phyloP scores from a whole-genome alignment of 805 yeast genomes.

The Monosporozyma solicola region DNA sequence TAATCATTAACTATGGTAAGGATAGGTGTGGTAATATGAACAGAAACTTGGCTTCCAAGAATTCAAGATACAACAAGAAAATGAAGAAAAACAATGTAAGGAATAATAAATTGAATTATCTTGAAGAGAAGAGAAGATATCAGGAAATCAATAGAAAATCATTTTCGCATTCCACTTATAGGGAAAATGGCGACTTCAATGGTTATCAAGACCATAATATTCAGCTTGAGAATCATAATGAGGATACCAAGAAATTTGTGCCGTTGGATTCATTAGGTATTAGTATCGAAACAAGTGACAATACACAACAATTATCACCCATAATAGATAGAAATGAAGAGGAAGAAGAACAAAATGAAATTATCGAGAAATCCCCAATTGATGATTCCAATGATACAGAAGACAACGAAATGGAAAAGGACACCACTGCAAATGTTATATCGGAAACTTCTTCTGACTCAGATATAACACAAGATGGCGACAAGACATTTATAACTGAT shows the following conservation, averaged over 20 bases:
- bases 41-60: constrained; percentile 36
- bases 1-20: constrained; percentile 61
- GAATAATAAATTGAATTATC: constrained; percentile 18
- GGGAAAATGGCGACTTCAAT: background rate
- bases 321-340: background rate
- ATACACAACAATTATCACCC: background rate
- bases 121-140: constrained; percentile 27
- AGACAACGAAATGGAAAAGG: background rate
- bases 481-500: background rate
- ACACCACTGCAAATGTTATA: constrained; percentile 3
- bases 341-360: background rate
- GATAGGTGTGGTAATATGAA: constrained; percentile 66
- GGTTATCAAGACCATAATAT: background rate
- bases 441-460: constrained; percentile 1
- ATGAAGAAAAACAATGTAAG: constrained; percentile 26
- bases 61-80: constrained; percentile 34
- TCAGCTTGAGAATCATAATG: background rate
- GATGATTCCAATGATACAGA: background rate
- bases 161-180: background rate
- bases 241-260: background rate
- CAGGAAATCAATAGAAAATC: constrained; percentile 8
- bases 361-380: background rate
- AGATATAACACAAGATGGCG: background rate
- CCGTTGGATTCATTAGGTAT: constrained; percentile 15
- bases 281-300: background rate